Conservation (phyloP, 2,329 filamentous ascomycete genomes). For the Claviceps citrina region DNA sequence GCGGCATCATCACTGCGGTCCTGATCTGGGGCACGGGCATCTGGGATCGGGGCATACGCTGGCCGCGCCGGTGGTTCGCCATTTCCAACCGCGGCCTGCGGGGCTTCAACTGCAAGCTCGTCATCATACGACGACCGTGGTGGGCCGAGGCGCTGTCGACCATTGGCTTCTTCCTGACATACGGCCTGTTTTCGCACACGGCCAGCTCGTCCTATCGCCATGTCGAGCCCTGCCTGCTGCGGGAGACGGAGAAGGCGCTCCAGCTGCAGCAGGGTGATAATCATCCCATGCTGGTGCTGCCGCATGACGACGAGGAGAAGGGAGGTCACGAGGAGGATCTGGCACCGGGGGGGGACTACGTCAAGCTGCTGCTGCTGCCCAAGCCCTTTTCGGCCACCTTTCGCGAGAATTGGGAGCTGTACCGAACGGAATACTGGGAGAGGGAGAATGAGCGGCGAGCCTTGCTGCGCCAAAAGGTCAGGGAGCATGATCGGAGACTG, state of each 20-base stretch:
- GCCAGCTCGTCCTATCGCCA: constrained; percentile 59
- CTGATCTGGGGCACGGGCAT: constrained; percentile 91
- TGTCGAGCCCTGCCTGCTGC: constrained; percentile 49
- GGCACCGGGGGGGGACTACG: constrained; percentile 74
- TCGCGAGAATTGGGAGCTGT: constrained; percentile 92
- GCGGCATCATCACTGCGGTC: constrained; percentile 71
- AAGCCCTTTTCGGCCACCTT: constrained; percentile 94
- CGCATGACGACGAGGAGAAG: constrained; percentile 41
- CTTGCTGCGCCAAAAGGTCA: constrained; percentile 53
- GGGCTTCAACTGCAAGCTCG: constrained; percentile 90
- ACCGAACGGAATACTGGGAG: constrained; percentile 91
- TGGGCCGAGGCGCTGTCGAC: constrained; percentile 64
- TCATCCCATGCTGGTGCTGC: constrained; percentile 20
- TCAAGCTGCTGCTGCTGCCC: constrained; percentile 77
- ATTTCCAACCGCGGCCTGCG: constrained; percentile 81
- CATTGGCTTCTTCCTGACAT: constrained; percentile 62
- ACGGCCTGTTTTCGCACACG: constrained; percentile 52
- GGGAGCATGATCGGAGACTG: constrained; percentile 50
- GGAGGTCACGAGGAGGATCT: constrained; percentile 75
- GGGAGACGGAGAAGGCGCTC: constrained; percentile 44
- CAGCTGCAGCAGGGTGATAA: constrained; percentile 23
- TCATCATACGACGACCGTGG: constrained; percentile 70
- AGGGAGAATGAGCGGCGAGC: constrained; percentile 81
- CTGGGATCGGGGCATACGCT: constrained; percentile 87
- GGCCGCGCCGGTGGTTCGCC: constrained; percentile 82